These are phyloP conservation scores for Rhododendron ovatum DNA, from an alignment of 148 eudicot species.

Conservation along the genomic window DNA sequence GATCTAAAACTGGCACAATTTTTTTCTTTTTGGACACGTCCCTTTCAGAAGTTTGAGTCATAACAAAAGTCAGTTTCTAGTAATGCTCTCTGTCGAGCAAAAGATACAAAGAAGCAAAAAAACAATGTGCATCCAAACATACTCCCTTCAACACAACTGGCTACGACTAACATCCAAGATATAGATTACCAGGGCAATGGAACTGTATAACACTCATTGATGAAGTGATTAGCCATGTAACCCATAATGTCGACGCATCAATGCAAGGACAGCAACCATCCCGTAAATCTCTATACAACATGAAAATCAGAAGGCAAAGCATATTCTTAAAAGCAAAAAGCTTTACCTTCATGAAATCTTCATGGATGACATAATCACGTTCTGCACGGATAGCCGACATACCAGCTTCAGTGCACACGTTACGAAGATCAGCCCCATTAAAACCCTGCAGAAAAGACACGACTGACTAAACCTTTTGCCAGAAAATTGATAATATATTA, in stretches of 20 bases:
- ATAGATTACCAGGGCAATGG: neutral
- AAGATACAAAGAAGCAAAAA: neutral
- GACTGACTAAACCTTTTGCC: neutral
- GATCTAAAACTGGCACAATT: neutral
- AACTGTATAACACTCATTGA: neutral
- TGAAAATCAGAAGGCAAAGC: neutral
- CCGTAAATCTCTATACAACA: neutral
- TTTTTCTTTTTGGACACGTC: neutral
- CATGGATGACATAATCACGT: constrained; percentile 95
- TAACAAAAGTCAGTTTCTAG: neutral
- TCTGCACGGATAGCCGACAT: constrained; percentile 96
- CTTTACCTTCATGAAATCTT: constrained; percentile 77
- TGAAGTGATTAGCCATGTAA: neutral
- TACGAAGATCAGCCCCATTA: constrained; percentile 93
- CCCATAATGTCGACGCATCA: neutral
- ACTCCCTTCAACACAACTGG: neutral
- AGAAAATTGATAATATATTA: neutral
- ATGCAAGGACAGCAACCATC: neutral
- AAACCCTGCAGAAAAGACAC: constrained; percentile 50
- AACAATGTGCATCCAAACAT: neutral
- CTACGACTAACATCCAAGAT: neutral
- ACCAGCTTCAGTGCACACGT: constrained; percentile 94
- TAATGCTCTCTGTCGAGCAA: neutral
- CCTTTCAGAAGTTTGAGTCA: neutral
- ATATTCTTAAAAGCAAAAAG: neutral